phyloP scores from a whole-genome alignment of 2,329 filamentous ascomycete species.

The Hymenotorrendiella dingleyae region DNA sequence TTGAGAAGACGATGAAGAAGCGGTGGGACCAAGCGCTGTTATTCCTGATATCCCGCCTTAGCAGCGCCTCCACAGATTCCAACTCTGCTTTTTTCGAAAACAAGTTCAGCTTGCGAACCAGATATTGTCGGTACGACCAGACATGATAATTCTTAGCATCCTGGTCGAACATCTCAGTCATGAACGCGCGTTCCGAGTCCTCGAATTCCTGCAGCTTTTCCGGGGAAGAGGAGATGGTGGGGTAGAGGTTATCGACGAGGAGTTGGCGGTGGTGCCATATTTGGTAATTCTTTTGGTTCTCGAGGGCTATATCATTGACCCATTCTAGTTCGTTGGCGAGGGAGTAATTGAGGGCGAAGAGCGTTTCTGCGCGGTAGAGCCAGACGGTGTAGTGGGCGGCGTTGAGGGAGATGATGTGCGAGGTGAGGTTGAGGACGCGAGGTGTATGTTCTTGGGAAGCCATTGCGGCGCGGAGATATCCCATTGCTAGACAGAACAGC shows the following conservation, averaged over 20 bases:
- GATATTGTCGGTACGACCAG: slow-evolving; percentile 85
- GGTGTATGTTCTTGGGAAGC: slow-evolving; percentile 75
- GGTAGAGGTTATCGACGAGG: slow-evolving; percentile 53
- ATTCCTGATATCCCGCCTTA: slow-evolving; percentile 80
- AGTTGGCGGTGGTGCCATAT: slow-evolving; percentile 79
- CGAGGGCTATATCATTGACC: slow-evolving; percentile 77
- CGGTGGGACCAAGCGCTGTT: slow-evolving; percentile 98
- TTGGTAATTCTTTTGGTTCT: slow-evolving; percentile 95
- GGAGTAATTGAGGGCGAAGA: slow-evolving; percentile 51
- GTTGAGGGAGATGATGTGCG: slow-evolving; percentile 87
- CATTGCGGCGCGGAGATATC: slow-evolving; percentile 93
- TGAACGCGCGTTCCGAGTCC: slow-evolving; percentile 65
- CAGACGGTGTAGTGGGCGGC: slow-evolving; percentile 98
- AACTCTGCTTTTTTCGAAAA: slow-evolving; percentile 59
- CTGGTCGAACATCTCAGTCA: slow-evolving; percentile 71
- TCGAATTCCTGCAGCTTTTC: slow-evolving; percentile 51
- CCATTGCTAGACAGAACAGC: slow-evolving; percentile 54
- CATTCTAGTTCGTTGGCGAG: slow-evolving; percentile 61
- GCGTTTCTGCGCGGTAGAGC: slow-evolving; percentile 82
- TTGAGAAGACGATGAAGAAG: slow-evolving; percentile 82
- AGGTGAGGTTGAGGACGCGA: slow-evolving; percentile 73
- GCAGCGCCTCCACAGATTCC: slow-evolving; percentile 62
- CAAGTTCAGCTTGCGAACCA: slow-evolving; percentile 59
- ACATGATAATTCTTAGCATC: slow-evolving; percentile 99
- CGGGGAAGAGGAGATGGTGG: slow-evolving; percentile 54